A percentile compares a stretch with the other conserved stretches of the same genome.
Evolutionary conservation across 441 rosid genomes (phyloP).

Genomic region (Erodium moschatum): DNA sequence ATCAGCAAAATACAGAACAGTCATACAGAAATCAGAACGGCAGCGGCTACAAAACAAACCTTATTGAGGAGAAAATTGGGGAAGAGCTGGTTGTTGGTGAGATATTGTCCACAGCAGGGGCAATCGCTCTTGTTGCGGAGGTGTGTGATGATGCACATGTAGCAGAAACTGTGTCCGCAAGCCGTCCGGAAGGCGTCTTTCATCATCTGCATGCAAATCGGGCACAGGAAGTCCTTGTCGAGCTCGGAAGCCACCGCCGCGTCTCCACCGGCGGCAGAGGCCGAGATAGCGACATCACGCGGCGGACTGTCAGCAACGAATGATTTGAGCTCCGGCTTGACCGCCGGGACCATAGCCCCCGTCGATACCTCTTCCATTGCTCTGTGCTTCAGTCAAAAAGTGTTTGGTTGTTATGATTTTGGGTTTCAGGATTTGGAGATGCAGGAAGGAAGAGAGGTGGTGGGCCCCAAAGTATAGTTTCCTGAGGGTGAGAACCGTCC

Average conservation of each 20-base stretch:
- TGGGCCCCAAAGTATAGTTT: conserved; percentile 2
- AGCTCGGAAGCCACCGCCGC: conserved; percentile 30
- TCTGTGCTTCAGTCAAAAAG: background rate
- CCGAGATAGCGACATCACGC: conserved; percentile 26
- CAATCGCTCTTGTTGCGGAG: conserved; percentile 88
- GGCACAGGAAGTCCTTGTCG: conserved; percentile 79
- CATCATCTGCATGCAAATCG: conserved; percentile 94
- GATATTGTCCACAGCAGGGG: conserved; percentile 81
- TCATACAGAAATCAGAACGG: background rate
- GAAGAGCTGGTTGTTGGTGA: conserved; percentile 68
- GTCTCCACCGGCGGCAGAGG: conserved; percentile 15
- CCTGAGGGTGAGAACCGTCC: conserved; percentile 9
- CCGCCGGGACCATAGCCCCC: conserved; percentile 75
- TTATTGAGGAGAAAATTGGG: conserved; percentile 85
- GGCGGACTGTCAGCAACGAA: conserved; percentile 6
- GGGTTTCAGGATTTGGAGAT: conserved; percentile 6
- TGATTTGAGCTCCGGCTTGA: conserved; percentile 42
- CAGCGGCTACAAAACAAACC: conserved; percentile 35
- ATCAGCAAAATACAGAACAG: too few relatives aligned
- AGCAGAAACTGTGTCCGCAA: conserved; percentile 94
- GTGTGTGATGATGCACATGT: conserved; percentile 90
- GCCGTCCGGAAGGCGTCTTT: conserved; percentile 88
- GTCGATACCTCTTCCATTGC: conserved; percentile 57
- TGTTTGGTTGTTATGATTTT: background rate
- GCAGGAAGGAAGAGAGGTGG: background rate